These are phyloP conservation scores for Torulaspora pretoriensis DNA, from an alignment of 1,139 yeast species.

Conservation along the genomic window DNA sequence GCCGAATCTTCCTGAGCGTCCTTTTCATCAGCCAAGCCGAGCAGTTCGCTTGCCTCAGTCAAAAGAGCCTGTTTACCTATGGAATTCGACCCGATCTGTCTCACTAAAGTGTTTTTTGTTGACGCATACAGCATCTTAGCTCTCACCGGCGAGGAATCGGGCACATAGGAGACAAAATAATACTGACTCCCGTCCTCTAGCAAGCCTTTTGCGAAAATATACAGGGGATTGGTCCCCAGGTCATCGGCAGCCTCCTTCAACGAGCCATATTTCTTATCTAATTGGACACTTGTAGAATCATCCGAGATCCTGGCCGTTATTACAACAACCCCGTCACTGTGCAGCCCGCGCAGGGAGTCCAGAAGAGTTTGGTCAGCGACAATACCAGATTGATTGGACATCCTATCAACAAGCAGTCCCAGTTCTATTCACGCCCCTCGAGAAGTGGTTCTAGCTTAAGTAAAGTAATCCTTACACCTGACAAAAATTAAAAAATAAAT, in stretches of 20 bases:
- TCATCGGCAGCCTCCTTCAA: constrained; percentile 28
- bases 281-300: constrained; percentile 43
- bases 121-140: constrained; percentile 93
- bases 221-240: constrained; percentile 50
- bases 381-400: constrained; percentile 75
- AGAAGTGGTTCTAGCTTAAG: not conserved
- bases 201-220: constrained; percentile 49
- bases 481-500: constrained; percentile 4
- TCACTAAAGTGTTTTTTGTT: constrained; percentile 68
- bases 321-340: constrained; percentile 26
- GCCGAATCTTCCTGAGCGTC: constrained; percentile 37
- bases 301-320: constrained; percentile 42
- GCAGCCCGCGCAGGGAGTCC: constrained; percentile 24
- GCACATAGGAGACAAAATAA: constrained; percentile 76
- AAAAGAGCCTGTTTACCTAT: constrained; percentile 53
- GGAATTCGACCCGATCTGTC: constrained; percentile 65
- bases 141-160: constrained; percentile 78
- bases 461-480: constrained; percentile 11
- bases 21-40: constrained; percentile 27
- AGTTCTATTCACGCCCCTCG: not conserved
- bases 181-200: constrained; percentile 34
- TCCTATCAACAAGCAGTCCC: constrained; percentile 22
- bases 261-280: constrained; percentile 39
- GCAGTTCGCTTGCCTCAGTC: constrained; percentile 61
- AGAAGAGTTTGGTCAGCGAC: constrained; percentile 47